These are phyloP conservation scores for Tulasnella sp. DNA, from an alignment of 768 basidiomycete species.

Conservation along the genomic window DNA sequence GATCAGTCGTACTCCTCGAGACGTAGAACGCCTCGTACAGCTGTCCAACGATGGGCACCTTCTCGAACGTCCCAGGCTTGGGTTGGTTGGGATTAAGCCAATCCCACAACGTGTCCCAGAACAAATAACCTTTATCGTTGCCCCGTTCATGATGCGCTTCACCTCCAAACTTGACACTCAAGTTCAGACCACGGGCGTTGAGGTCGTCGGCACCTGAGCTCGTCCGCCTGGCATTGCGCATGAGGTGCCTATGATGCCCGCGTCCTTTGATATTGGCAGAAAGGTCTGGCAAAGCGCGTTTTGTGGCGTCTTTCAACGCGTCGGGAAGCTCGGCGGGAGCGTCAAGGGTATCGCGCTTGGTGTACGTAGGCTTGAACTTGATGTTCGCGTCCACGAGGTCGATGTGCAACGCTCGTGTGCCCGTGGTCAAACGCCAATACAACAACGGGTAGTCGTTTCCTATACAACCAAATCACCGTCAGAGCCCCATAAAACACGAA, in stretches of 20 bases:
- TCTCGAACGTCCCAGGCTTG: not conserved
- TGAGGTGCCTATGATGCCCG: not conserved
- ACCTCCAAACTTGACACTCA: not conserved
- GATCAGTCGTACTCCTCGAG: not conserved
- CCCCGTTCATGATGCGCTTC: too few relatives aligned
- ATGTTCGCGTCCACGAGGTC: slow-evolving; percentile 12
- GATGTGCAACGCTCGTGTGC: slow-evolving; percentile 8
- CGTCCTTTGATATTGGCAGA: not conserved
- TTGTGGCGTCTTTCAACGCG: not conserved
- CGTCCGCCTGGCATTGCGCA: not conserved
- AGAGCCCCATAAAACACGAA: not conserved
- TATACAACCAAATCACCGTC: not conserved
- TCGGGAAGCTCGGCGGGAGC: not conserved
- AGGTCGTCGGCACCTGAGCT: not conserved
- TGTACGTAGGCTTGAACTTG: not conserved
- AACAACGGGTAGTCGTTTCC: slow-evolving; percentile 3
- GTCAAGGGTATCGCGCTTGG: not conserved
- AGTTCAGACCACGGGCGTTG: not conserved
- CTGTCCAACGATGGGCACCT: slow-evolving; percentile 10
- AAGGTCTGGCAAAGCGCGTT: not conserved
- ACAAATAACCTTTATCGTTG: not conserved
- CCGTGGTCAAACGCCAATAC: slow-evolving; percentile 11
- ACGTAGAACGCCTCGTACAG: not conserved
- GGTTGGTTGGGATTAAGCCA: not conserved
- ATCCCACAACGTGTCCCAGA: not conserved